phyloP scores from a whole-genome alignment of 2,329 filamentous ascomycete genomes.

The Diaporthe ilicicola region DNA sequence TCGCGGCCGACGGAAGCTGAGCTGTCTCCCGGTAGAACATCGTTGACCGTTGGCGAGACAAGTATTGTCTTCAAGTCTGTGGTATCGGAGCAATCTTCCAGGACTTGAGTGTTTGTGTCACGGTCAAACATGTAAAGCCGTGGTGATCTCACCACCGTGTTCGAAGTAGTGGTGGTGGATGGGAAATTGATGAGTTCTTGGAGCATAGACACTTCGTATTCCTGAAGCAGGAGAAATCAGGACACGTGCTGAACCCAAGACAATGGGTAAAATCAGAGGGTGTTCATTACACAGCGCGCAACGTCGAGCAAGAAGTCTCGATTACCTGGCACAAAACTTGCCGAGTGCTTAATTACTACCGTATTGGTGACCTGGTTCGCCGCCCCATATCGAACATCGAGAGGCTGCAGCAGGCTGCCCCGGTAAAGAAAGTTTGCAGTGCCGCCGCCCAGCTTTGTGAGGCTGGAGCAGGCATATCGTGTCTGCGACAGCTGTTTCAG shows the following conservation, averaged over 20 bases:
- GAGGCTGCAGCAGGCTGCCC: constrained; percentile 42
- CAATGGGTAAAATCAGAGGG: not conserved
- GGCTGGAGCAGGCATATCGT: constrained; percentile 45
- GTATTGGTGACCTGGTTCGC: constrained; percentile 30
- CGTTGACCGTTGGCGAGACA: constrained; percentile 33
- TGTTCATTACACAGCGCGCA: constrained; percentile 43
- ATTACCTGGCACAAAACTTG: constrained; percentile 45
- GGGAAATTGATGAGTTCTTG: constrained; percentile 37
- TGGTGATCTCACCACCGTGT: constrained; percentile 41
- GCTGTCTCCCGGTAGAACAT: constrained; percentile 33
- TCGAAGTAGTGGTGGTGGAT: constrained; percentile 30
- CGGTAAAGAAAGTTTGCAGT: constrained; percentile 53
- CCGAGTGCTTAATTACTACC: constrained; percentile 50
- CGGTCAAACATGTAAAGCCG: constrained; percentile 44
- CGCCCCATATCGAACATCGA: constrained; percentile 28
- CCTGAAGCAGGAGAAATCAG: constrained; percentile 18
- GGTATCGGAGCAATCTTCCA: constrained; percentile 46
- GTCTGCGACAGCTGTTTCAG: constrained; percentile 37
- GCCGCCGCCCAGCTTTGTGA: constrained; percentile 47
- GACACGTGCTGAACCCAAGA: not conserved
- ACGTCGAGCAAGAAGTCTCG: constrained; percentile 46
- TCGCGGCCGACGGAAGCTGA: constrained; percentile 40
- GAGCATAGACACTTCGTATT: constrained; percentile 45
- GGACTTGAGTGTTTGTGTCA: constrained; percentile 45
- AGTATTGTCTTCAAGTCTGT: constrained; percentile 46